Base-by-base conservation (phyloP, 208 protist genomes). In the Leishmania major region DNA sequence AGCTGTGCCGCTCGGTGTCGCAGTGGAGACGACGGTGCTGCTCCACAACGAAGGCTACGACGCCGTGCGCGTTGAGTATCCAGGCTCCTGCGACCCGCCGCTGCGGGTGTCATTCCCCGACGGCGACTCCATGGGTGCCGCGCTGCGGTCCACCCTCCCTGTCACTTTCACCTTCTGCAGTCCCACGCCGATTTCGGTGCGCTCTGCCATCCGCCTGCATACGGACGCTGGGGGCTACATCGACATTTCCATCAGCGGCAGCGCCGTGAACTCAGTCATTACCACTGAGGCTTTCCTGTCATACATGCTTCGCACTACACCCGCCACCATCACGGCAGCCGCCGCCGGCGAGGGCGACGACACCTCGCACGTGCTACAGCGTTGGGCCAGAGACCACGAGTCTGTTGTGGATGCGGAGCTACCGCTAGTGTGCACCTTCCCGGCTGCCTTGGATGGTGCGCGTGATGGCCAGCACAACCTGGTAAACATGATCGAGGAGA, bases 21-120 rank as follows among this genome's bases (percentile, higher is more conserved):
- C 77, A 0, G 86, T 96, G 15, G 62, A 51, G 66, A 87, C 91
- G 28, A 93, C 91, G 28, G 90, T 99, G 75, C 81, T 88, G 77
- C 87, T 99, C 19, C 84, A 89, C 83, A 99, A 99, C 87, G 92
- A 99, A 37, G 97, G 98, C 60, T 99, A 99, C 88, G 96, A 99
- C 19, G 80, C 90, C 53, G 90, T 99, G 49, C 85, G 95, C 40
- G 80, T 99, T 28, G 66, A 83, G 31, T 98, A 98, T 88, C 73
- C 92, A 17, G 97, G 95, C 75, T 79, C 83, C 55, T 85, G 84
- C 53, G 74, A 28, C 66, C 91, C 87, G 13, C 96, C 97, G 59
- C 79, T 99, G 40, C 84, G 85, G 43, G 81, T 99, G 59, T 83
- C 84, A 43, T 98, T 99, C 64, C 96, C 96, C 3, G 69, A 93